Base-by-base conservation (phyloP, 2,329 filamentous ascomycete genomes). In the Moelleriella libera region DNA sequence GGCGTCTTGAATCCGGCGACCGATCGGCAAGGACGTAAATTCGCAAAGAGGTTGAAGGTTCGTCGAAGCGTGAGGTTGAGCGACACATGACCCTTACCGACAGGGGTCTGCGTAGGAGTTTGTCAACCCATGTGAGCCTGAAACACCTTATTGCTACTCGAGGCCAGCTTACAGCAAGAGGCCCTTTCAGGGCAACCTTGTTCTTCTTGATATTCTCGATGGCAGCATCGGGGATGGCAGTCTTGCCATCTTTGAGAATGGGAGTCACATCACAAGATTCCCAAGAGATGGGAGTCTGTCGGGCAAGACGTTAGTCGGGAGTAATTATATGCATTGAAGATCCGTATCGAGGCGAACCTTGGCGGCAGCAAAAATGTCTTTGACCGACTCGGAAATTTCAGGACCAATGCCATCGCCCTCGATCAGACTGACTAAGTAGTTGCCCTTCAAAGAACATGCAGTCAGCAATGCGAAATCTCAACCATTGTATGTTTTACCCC, bases 21-120 rank as follows among this genome's bases (percentile, higher is more conserved):
- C 54, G 88, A 96, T 65, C 88, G 86, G 82, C 94, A 98, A 53
- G 94, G 92, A 63, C 94, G 89, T 61, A 98, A 78, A 75, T 98
- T 98, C 74, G 92, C 94, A 70, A 98, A 98, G 61, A 98, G 88
- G 78, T 98, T 98, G 76, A 98, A 98, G 54, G 94, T 98, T 64
- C 92, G 85, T 66, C 92, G 90, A 61, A 98, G 88, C 51, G 92
- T 98, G 56, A 98, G 76, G 79, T 98, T 98, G 58, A 98, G 86
- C 50, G 92, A 97, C 67, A 98, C 90, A 73, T 98, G 92, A 63
- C 92, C 92, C 78, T 97, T 98, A 69, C 94, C 92, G 62, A 98
- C 81, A 54, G 92, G 92, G 4, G 92, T 98, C 79, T 89, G 53
- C 39, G 51, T 48, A 31, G 14, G 14, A n/a, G 4, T 28, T 41